Conservation (phyloP, 2,329 filamentous ascomycete genomes). For the Pezicula neosporulosa region DNA sequence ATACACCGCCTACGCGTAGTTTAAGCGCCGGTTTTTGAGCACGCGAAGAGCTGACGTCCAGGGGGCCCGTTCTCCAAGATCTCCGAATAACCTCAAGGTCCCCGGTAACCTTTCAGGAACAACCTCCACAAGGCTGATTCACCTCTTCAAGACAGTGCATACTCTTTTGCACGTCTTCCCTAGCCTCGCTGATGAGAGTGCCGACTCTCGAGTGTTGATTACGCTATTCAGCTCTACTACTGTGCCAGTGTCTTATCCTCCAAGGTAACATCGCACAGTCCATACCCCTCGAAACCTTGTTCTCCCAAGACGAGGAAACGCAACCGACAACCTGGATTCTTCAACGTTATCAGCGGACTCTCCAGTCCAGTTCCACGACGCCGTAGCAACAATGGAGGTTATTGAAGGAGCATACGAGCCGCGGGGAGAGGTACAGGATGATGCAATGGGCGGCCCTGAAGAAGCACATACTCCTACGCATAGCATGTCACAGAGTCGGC, state of each 20-base stretch:
- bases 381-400: constrained; percentile 40
- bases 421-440: constrained; percentile 23
- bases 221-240: constrained; percentile 8
- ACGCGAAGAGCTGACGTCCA: constrained; percentile 8
- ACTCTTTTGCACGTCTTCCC: background rate
- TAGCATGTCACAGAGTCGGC: constrained; percentile 16
- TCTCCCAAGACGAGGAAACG: background rate
- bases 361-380: constrained; percentile 49
- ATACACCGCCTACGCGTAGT: background rate
- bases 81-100: constrained; percentile 23
- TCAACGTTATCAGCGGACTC: constrained; percentile 46
- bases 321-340: constrained; percentile 46
- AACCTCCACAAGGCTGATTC: background rate
- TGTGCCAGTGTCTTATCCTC: constrained; percentile 1
- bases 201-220: constrained; percentile 17
- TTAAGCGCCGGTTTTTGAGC: constrained; percentile 16
- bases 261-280: too few relatives aligned
- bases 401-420: constrained; percentile 42
- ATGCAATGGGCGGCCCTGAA: constrained; percentile 24
- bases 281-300: constrained; percentile 9
- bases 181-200: constrained; percentile 10
- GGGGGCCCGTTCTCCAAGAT: constrained; percentile 11
- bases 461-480: constrained; percentile 28
- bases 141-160: constrained; percentile 1
- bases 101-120: constrained; percentile 5